Base-by-base conservation (phyloP, 164 flowering plant species). In the Macadamia integrifolia region DNA sequence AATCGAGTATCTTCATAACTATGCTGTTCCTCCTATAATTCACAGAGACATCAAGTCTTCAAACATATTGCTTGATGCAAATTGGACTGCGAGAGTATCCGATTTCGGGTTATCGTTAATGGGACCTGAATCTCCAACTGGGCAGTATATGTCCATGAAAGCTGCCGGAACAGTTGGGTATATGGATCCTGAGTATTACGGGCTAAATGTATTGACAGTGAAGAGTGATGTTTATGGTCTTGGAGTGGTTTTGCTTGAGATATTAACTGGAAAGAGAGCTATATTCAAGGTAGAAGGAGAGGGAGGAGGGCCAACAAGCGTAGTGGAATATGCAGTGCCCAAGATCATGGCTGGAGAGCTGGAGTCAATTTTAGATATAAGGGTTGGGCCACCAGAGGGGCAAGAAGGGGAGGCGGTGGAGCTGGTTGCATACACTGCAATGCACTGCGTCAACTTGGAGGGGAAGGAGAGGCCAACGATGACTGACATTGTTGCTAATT, bases 131-230 rank as follows among this genome's bases (percentile, higher is more conserved):
- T 15, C 78, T 0, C 40, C 40, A 35, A 91, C 76, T 6, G 66
- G 69, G 0, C 90, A 83, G 46, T 70, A 58, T 69, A 69, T 83
- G 74, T 86, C 86, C 1, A 66, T 68, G 66, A 89, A 83, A 76
- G 98, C 97, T 9, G 98, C 94, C 0, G 99, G 99, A 40, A 92
- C 98, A 7, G 92, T 91, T 1, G 99, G 99, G 40, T 95, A 95
- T 81, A 95, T 95, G 68, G 99, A 95, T 77, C 99, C 99, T 0
- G 98, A 95, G 78, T 92, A 92, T 74, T 92, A 92, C 50, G 94
- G 93, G 0, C 76, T 91, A 14, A 90, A 95, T 59, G 89, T 92
- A 6, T 60, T 95, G 70, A 95, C 99, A 9, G 85, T 89, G 1
- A 95, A 95, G 85, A 92, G 98, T 60, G 99, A 95, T 76, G 99